Base-by-base conservation (phyloP, 306 rosid genomes). In the Geum urbanum region DNA sequence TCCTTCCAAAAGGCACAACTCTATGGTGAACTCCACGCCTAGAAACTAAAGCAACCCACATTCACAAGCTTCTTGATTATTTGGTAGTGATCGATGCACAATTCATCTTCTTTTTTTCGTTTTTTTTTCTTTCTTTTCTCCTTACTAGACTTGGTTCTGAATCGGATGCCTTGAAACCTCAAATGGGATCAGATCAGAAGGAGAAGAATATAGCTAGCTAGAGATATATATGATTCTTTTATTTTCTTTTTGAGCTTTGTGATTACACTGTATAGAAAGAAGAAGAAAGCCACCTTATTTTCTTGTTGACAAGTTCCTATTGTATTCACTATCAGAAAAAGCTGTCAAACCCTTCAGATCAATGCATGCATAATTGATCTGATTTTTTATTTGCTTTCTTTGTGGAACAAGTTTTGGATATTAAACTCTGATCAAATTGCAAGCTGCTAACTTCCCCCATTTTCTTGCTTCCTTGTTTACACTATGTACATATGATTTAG, bases 1-100 rank as follows among this genome's bases (percentile, higher is more conserved):
- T 24, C 99, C 99, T 44, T 94, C 99, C 49, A 81, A 76, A n/a
- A 77, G 96, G 63, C 99, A 94, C 72, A 94, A 94, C 81, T 67
- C 88, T 5, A 69, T 72, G 50, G 79, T 80, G 69, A 73, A 78
- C 76, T 84, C 97, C 32, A 47, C 81, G 4, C 89, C 97, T 69
- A 67, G 72, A 4, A 83, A 87, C 79, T 90, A 77, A 32, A 86
- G 73, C 40, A 48, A 8, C 45, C 45, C 16, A 56, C 53, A 55
- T 11, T 58, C 19, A 32, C 37, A 4, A 1, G 9, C 18, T 6
- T 57, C 43, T 57, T 57, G 43, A 27, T 57, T 27, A 57, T 59
- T 62, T 62, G 32, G 67, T 61, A n/a, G 22, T 27, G 58, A 41
- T 48, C n/a, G 40, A 45, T 54, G 19, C 54, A 6, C 37, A 32